Evolutionary conservation across 2,329 filamentous ascomycete genomes (phyloP), one percentile per base, ranked within the genome.

Genomic region (Microsporum ferrugineum): DNA sequence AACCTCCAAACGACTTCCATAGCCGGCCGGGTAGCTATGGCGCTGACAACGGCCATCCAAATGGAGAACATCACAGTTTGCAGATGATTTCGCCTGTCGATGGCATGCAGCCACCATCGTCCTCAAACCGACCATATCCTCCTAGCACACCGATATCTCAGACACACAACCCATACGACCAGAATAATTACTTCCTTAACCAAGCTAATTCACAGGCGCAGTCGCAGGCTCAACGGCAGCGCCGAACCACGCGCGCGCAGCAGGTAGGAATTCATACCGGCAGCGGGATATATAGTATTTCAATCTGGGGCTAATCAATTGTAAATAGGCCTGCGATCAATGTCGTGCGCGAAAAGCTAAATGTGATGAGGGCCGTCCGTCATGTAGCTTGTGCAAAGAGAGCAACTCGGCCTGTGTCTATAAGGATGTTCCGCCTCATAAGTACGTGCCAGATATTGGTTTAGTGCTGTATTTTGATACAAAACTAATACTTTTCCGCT

Each of bases 281-380:
- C 5, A 27, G 10, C 4, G 8, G 55, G 12, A 39, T 27, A 6
- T 56, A 10, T 3, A 41, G 2, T 27, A 3, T 23, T 56, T 10
- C 8, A 14, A 27, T 17, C 3, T 17, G 14, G 17, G 38, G 33
- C 53, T 56, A 38, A 56, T 33, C 53, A 12, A 27, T 10, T 45
- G 17, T 17, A 61, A 31, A 39, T 53, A 95, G 86, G 94, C 94
- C 41, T 99, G 94, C 74, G 91, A 95, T 69, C 89, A 87, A 72
- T 96, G 91, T 74, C 85, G 91, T 62, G 83, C 88, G 63, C 82
- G 92, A 43, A 96, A 95, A 74, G 90, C 90, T 12, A 95, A 95
- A 75, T 96, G 91, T 71, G 90, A 95, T 68, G 91, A 96, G 77
- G 85, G 86, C 8, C 85, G 88, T 66, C 91, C 88, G 1, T 87